A percentile compares a stretch with the other conserved stretches of the same genome.
These are phyloP conservation scores for Delphinella strobiligena DNA, from an alignment of 2,329 filamentous ascomycete species.

Conservation along the genomic window DNA sequence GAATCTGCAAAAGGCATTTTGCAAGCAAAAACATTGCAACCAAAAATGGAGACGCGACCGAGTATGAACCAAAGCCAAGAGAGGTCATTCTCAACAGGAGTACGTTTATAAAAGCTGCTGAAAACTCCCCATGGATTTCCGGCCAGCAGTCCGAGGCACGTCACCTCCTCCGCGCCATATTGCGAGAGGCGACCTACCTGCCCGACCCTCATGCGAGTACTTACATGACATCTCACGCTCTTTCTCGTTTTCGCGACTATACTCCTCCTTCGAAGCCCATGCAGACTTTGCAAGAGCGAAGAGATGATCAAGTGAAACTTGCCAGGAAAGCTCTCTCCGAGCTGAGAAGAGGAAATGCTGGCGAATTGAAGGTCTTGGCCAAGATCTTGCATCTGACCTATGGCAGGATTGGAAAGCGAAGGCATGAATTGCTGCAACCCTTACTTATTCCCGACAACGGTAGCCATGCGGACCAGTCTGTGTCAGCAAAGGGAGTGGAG, in stretches of 20 bases:
- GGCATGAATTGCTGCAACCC: conserved; percentile 33
- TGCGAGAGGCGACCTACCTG: conserved; percentile 49
- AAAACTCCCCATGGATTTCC: conserved; percentile 1
- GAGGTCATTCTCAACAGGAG: too few species aligned
- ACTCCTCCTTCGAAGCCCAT: conserved; percentile 14
- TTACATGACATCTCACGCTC: conserved; percentile 38
- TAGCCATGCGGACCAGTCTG: neutral
- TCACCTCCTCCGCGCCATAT: conserved; percentile 42
- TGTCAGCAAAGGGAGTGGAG: neutral
- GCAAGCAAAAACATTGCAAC: too few species aligned
- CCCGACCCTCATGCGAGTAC: conserved; percentile 43
- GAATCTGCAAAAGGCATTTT: too few species aligned
- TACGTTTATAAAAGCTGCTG: neutral
- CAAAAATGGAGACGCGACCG: too few species aligned
- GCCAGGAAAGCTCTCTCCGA: conserved; percentile 32
- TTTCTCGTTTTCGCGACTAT: conserved; percentile 36
- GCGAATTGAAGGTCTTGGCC: conserved; percentile 37
- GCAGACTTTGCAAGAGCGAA: neutral
- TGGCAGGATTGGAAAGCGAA: conserved; percentile 42
- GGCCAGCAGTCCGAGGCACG: conserved; percentile 15
- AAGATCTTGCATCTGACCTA: conserved; percentile 44
- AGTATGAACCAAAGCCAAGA: too few species aligned
- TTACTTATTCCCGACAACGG: conserved; percentile 18
- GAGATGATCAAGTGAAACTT: conserved; percentile 12
- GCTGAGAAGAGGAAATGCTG: conserved; percentile 43